Conservation (phyloP, 1,284 basidiomycete species). For the Ustilago hordei region DNA sequence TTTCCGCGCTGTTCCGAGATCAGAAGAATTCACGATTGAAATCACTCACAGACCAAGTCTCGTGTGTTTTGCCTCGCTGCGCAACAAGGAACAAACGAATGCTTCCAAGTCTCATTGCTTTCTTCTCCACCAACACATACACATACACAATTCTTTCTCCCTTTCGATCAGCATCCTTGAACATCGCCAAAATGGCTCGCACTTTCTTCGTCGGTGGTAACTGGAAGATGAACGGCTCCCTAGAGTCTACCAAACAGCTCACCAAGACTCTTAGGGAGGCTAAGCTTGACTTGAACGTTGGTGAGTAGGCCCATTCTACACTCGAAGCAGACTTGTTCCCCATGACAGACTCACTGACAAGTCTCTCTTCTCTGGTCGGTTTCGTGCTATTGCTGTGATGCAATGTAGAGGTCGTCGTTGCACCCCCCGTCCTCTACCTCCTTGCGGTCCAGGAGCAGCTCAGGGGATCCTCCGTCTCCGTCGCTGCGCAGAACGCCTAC, state of each 20-base stretch:
- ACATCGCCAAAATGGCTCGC: slow-evolving; percentile 51
- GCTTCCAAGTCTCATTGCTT: slow-evolving; percentile 1
- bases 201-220: slow-evolving; percentile 67
- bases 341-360: neutral
- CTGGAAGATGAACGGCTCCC: slow-evolving; percentile 70
- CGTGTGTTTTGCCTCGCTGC: neutral
- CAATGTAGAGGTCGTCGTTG: slow-evolving; percentile 63
- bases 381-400: neutral
- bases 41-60: slow-evolving; percentile 4
- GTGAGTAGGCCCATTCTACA: slow-evolving; percentile 27
- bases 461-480: slow-evolving; percentile 60
- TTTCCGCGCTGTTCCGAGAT: slow-evolving; percentile 20
- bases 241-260: slow-evolving; percentile 65
- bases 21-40: slow-evolving; percentile 17
- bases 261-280: slow-evolving; percentile 57
- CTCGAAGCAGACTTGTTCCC: too few species aligned
- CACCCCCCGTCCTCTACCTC: slow-evolving; percentile 67
- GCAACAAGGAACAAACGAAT: slow-evolving; percentile 1
- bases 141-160: neutral
- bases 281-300: slow-evolving; percentile 64
- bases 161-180: neutral
- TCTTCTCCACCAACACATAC: slow-evolving; percentile 8
- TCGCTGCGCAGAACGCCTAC: slow-evolving; percentile 94
- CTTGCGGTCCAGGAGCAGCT: slow-evolving; percentile 62
- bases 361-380: neutral